Base-by-base conservation (phyloP, 108 stramenopile species). In the Cyclotella baltica region DNA sequence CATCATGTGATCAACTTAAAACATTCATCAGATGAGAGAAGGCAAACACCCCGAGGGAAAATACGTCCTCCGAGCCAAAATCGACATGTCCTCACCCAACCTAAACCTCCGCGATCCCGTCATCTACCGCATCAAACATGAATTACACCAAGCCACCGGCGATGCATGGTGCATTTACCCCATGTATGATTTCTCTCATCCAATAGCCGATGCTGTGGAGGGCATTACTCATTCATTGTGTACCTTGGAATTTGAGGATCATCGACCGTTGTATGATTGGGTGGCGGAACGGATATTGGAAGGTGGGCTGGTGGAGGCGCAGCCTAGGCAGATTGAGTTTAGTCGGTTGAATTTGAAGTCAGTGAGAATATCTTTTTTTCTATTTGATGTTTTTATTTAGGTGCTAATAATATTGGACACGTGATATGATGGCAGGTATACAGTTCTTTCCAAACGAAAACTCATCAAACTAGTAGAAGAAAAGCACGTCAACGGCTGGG, bases 171-270 rank as follows among this genome's bases (percentile, higher is more conserved):
- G 93, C 81, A 91, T 97, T 47, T 97, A 96, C 73, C 97, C 97
- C 34, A 97, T 97, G 97, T 97, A 97, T 73, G 97, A 97, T 73
- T 96, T 95, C 75, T 86, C 87, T 27, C 97, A 97, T 79, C 93
- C 95, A n/a, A 95, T 96, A 68, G 72, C 88, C 19, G 97, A 97
- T 85, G 91, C 97, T 0, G 70, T 96, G 35, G 97, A 97, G 68
- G 89, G 89, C 0, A 94, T 97, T 57, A 89, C 95, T 1, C 97
- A 97, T 71, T 95, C 93, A 13, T 79, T 97, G 50, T 97, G 97
- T 78, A 96, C 97, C 15, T 70, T 97, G 62, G 97, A 97, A 73
- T 97, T 97, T 65, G 94, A 95, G 80, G 95, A 93, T 86, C 97
- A 97, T 82, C 80, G 97, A 70, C 95, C 95, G 0, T 86, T 97